A percentile compares a stretch with the other conserved stretches of the same genome.
Conservation (phyloP, 1,284 basidiomycete genomes). For the Volvariella surrecta region DNA sequence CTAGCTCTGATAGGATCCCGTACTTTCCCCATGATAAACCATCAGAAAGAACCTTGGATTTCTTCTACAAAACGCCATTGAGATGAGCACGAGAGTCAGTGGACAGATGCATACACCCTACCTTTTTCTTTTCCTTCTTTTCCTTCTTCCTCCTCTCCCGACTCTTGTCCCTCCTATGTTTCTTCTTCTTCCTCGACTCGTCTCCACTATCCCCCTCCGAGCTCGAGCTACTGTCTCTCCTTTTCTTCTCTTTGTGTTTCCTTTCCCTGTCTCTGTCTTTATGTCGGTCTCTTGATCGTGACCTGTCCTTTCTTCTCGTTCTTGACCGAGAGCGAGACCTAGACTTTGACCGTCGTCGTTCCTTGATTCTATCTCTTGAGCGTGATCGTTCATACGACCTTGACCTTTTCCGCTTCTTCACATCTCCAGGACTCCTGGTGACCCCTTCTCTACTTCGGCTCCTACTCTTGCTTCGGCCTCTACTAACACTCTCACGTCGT, state of each 20-base stretch:
- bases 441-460: too few species aligned
- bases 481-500: too few species aligned
- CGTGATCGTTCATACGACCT: too few species aligned
- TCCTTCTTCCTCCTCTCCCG: constrained; percentile 48
- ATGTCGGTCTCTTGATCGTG: constrained; percentile 12
- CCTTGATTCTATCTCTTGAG: too few species aligned
- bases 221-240: constrained; percentile 23
- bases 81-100: not conserved
- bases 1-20: constrained; percentile 75
- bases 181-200: constrained; percentile 39
- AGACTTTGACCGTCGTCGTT: too few species aligned
- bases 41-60: constrained; percentile 27
- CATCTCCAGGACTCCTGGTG: too few species aligned
- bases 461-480: too few species aligned
- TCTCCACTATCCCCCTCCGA: constrained; percentile 31
- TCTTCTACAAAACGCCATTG: constrained; percentile 31
- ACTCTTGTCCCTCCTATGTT: constrained; percentile 34
- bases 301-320: constrained; percentile 15
- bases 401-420: too few species aligned
- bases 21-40: constrained; percentile 77
- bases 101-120: constrained; percentile 14
- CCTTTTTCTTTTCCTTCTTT: constrained; percentile 63
- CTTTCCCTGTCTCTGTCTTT: constrained; percentile 17
- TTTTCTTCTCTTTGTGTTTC: constrained; percentile 18
- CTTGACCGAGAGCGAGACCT: too few species aligned